phyloP scores from a whole-genome alignment of 164 flowering plant species.

The Protea cynaroides region DNA sequence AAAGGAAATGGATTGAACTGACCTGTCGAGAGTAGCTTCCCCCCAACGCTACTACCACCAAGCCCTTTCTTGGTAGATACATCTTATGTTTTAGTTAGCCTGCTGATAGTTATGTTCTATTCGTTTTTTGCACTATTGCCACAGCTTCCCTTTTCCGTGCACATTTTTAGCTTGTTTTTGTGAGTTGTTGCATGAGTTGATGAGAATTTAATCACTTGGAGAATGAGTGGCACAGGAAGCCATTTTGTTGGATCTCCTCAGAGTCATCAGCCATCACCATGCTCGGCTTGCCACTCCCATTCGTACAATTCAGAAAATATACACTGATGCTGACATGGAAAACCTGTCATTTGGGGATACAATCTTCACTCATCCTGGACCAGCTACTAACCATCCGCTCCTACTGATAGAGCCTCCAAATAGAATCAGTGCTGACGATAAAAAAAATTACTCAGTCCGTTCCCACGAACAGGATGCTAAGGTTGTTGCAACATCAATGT shows the following conservation, averaged over 20 bases:
- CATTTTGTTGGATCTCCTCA: conserved; percentile 81
- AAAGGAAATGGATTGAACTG: no score
- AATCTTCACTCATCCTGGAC: conserved; percentile 30
- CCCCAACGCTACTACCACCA: no score
- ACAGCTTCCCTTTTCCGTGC: not conserved
- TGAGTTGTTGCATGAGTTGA: not conserved
- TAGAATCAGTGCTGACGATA: conserved; percentile 63
- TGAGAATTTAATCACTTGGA: not conserved
- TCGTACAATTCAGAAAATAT: conserved; percentile 82
- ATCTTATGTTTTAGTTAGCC: no score
- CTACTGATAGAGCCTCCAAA: conserved; percentile 64
- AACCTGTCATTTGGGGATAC: conserved; percentile 54
- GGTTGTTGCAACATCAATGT: conserved; percentile 8
- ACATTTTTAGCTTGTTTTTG: not conserved
- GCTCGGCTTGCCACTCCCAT: conserved; percentile 96
- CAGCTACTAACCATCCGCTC: conserved; percentile 46
- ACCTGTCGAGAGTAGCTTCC: no score
- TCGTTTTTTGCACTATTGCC: not conserved
- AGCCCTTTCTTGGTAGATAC: no score
- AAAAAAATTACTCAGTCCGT: conserved; percentile 37
- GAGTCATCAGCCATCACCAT: conserved; percentile 92
- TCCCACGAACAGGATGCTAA: conserved; percentile 38
- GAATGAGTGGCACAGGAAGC: conserved; percentile 59
- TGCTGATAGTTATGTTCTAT: no score
- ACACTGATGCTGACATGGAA: conserved; percentile 65